Base-by-base conservation (phyloP, 1,284 basidiomycete genomes). In the Austroboletus olivaceoglutinosus region DNA sequence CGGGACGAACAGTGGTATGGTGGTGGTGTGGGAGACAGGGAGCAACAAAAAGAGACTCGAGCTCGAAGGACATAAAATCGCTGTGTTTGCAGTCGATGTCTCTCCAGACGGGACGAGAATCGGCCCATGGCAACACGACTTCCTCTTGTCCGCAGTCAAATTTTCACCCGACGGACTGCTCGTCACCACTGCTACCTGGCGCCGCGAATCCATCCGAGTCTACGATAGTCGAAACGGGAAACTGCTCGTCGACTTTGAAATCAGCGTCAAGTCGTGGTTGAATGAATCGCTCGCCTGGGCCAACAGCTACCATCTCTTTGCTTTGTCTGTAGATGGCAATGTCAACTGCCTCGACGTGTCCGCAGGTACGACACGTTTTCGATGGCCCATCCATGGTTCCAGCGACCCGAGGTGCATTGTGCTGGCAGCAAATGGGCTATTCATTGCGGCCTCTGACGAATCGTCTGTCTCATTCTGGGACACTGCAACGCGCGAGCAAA, bases 391-490 rank as follows among this genome's bases (percentile, higher is more conserved):
- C n/a, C n/a, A n/a, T n/a, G n/a, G n/a, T n/a, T n/a, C 4, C 18
- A 18, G 13, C 9, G 11, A 38, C 0, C n/a, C 23, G 6, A 23
- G 40, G 21, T 58, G 55, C 29, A 55, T 58, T 0, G n/a, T 31
- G 15, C 21, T 60, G 9, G 23, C 47, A 2, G 39, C 23, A 5
- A 39, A 60, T 16, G 45, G 25, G 1, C 5, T n/a, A 33, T 47
- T 45, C 16, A 38, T 58, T 16, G 55, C 45, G 6, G 55, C 34
- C 11, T 55, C 47, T 21, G 48, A 37, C 0, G 38, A 25, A 18
- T 47, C 53, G 2, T 52, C 44, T 0, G 33, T 55, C 22, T 55
- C 53, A 8, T 55, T 55, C 38, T 52, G 54, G 53, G 53, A 55
- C 10, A 46, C 27, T 2, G 27, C 30, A 1, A 55, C 53, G 5